Base-by-base conservation (phyloP, 441 rosid species). In the Codiaeum variegatum region DNA sequence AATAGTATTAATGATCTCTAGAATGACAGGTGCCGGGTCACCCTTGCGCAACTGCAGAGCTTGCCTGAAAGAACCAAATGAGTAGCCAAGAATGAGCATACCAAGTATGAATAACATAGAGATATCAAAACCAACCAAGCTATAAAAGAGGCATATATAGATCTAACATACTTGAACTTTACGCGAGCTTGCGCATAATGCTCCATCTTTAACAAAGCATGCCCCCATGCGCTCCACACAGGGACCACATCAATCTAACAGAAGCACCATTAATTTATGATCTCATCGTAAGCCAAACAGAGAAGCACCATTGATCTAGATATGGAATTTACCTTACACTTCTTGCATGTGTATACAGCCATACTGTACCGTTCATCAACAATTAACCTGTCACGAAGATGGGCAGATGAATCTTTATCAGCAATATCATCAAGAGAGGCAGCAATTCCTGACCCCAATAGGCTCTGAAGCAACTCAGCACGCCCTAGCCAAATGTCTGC, bases 151-250 rank as follows among this genome's bases (percentile, higher is more conserved):
- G 11, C 59, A 32, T 26, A 55, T 52, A 61, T 65, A 54, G 60
- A 67, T 34, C 61, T 28, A 73, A 78, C 90, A 21, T 88, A 95
- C 99, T 89, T 95, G 86, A 95, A 95, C 85, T 95, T 95, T 51
- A 93, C 97, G 62, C 98, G 92, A 78, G 99, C 98, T 86, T 95
- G 99, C 0, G 84, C 84, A 76, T 95, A 91, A 77, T 86, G 99
- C 81, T 91, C 99, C 87, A 88, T 93, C 85, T 89, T 90, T 78
- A 93, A 80, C 81, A 95, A 89, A 81, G 99, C 99, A 86, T 90
- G 98, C 51, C 99, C 99, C 99, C 99, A 95, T 26, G 98, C 97
- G 84, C 83, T 95, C 99, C 99, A 95, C 62, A 91, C 99, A 12
- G 95, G 99, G 79, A 90, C 89, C 77, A 87, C 94, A 81, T 95